These are phyloP conservation scores for Zarea fungicola DNA, from an alignment of 2,329 filamentous ascomycete species.

Conservation along the genomic window DNA sequence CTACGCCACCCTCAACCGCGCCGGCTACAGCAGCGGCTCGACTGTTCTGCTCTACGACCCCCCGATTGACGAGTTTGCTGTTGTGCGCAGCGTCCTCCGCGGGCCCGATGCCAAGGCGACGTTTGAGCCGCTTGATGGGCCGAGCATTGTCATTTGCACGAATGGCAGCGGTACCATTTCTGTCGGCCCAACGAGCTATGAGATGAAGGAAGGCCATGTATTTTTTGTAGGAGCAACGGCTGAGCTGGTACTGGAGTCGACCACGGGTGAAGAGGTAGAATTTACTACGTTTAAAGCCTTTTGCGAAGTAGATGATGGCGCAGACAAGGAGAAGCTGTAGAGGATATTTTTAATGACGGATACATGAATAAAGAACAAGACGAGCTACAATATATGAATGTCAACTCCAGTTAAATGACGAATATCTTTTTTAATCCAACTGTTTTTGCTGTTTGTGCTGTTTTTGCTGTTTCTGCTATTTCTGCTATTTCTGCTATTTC, in stretches of 20 bases:
- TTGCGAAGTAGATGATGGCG: slow-evolving; percentile 65
- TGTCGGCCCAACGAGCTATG: slow-evolving; percentile 75
- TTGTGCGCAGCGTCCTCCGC: slow-evolving; percentile 74
- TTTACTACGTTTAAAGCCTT: slow-evolving; percentile 92
- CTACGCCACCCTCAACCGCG: slow-evolving; percentile 75
- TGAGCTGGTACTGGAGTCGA: slow-evolving; percentile 71
- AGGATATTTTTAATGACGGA: neutral
- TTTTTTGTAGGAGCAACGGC: slow-evolving; percentile 87
- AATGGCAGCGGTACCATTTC: slow-evolving; percentile 75
- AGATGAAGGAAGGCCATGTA: slow-evolving; percentile 67
- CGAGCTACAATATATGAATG: no score
- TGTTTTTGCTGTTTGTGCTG: no score
- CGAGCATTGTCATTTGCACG: slow-evolving; percentile 91
- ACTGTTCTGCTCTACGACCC: slow-evolving; percentile 79
- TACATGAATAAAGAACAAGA: slow-evolving; percentile 1
- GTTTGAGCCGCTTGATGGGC: slow-evolving; percentile 80
- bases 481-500: no score
- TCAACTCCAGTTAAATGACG: no score
- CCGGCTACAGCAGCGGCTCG: slow-evolving; percentile 73
- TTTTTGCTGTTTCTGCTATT: no score
- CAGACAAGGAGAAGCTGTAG: slow-evolving; percentile 25
- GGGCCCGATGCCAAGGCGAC: slow-evolving; percentile 72
- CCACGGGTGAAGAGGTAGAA: slow-evolving; percentile 49
- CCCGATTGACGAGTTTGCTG: slow-evolving; percentile 92
- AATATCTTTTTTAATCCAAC: neutral